Conservation (phyloP, 2,329 filamentous ascomycete species). For the Paradendryphiella salina region DNA sequence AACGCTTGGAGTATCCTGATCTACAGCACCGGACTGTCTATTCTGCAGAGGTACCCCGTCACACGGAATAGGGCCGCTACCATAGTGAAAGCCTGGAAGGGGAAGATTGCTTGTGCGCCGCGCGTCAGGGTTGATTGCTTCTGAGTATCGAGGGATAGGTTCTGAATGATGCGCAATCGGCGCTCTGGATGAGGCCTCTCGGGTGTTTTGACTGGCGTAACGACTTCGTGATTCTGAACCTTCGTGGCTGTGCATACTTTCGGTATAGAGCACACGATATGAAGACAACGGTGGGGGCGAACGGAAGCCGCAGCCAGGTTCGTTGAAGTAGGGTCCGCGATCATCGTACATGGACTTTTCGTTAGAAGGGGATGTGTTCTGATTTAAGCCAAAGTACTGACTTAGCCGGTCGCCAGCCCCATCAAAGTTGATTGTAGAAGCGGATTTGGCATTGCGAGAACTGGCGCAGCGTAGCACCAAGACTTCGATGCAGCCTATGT, state of each 20-base stretch:
- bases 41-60: constrained; percentile 6
- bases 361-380: constrained; percentile 4
- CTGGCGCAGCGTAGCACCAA: constrained; percentile 51
- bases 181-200: not conserved
- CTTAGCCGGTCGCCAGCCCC: constrained; percentile 28
- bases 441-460: constrained; percentile 22
- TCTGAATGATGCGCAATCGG: not conserved
- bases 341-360: constrained; percentile 24
- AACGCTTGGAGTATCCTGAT: constrained; percentile 2
- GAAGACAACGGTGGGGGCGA: constrained; percentile 10
- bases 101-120: constrained; percentile 9
- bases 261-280: constrained; percentile 22
- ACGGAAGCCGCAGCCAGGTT: not conserved
- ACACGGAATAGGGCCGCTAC: constrained; percentile 31
- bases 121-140: constrained; percentile 15
- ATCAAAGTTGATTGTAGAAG: constrained; percentile 35
- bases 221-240: constrained; percentile 8
- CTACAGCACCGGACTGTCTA: not conserved
- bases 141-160: constrained; percentile 11
- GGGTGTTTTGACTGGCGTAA: not conserved
- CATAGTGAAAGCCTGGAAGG: constrained; percentile 29
- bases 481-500: constrained; percentile 55
- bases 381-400: constrained; percentile 20
- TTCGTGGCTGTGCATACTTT: constrained; percentile 12
- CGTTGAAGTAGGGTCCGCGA: constrained; percentile 4